phyloP scores from a whole-genome alignment of 768 basidiomycete species.

The Mycena alexandri region DNA sequence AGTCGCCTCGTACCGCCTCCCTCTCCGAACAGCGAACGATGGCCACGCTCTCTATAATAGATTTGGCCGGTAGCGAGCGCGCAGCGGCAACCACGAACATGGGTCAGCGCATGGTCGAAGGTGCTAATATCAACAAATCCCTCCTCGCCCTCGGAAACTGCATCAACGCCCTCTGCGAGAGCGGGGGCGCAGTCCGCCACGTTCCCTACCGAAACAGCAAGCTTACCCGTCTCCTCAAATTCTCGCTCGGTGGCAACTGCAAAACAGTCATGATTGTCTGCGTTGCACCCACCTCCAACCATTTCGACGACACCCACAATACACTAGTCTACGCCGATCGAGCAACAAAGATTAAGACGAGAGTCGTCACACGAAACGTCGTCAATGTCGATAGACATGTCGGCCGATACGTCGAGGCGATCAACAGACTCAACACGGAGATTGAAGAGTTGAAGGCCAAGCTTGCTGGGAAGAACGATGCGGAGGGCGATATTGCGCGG shows the following conservation, averaged over 20 bases:
- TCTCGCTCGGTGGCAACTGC: slow-evolving; percentile 98
- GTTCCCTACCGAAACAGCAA: slow-evolving; percentile 99
- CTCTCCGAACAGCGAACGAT: slow-evolving; percentile 86
- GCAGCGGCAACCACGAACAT: slow-evolving; percentile 97
- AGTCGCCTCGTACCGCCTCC: slow-evolving; percentile 87
- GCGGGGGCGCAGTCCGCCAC: slow-evolving; percentile 88
- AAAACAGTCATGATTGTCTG: slow-evolving; percentile 99
- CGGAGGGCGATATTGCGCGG: slow-evolving; percentile 72
- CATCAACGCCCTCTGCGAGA: slow-evolving; percentile 98
- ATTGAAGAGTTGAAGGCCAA: slow-evolving; percentile 90
- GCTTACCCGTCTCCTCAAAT: slow-evolving; percentile 96
- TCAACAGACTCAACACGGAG: slow-evolving; percentile 87
- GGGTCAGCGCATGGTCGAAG: slow-evolving; percentile 98
- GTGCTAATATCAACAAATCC: slow-evolving; percentile 99
- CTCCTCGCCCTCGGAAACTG: slow-evolving; percentile 97
- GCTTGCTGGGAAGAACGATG: slow-evolving; percentile 75
- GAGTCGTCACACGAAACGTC: slow-evolving; percentile 94
- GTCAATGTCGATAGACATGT: slow-evolving; percentile 96
- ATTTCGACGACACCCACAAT: slow-evolving; percentile 99
- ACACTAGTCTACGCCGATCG: slow-evolving; percentile 98
- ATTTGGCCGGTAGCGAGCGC: slow-evolving; percentile 96
- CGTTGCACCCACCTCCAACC: slow-evolving; percentile 92
- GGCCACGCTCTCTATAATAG: slow-evolving; percentile 96
- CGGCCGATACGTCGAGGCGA: slow-evolving; percentile 94
- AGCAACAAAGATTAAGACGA: slow-evolving; percentile 98